A percentile compares a stretch with the other conserved stretches of the same genome.
phyloP scores from a whole-genome alignment of 768 basidiomycete genomes.

The Fomitopsis serialis region DNA sequence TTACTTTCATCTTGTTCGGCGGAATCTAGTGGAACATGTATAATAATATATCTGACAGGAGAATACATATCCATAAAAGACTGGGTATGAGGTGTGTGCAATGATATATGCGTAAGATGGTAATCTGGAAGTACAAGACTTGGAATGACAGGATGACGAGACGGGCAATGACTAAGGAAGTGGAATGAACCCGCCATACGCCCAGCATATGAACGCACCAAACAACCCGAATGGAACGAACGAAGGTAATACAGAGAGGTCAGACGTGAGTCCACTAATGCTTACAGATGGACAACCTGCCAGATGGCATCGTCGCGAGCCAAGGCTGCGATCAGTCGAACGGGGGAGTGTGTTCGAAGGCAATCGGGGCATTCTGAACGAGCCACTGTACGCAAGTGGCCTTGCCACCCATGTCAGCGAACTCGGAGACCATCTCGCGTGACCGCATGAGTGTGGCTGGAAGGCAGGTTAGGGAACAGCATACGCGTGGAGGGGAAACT shows the following conservation, averaged over 20 bases:
- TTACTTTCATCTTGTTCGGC: neutral
- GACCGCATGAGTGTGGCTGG: conserved; percentile 93
- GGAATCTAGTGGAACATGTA: neutral
- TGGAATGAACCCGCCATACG: neutral
- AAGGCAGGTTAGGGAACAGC: neutral
- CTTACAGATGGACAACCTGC: neutral
- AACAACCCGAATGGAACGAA: conserved; percentile 1
- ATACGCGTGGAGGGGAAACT: neutral
- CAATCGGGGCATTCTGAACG: conserved; percentile 74
- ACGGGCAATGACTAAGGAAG: neutral
- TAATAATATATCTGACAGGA: neutral
- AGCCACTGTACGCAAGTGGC: conserved; percentile 92
- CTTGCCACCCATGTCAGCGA: conserved; percentile 97
- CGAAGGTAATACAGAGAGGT: conserved; percentile 4
- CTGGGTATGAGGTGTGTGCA: conserved; percentile 1
- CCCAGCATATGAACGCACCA: neutral
- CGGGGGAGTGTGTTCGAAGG: conserved; percentile 31
- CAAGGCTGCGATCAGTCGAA: neutral
- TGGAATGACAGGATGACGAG: conserved; percentile 2
- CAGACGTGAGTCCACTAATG: neutral
- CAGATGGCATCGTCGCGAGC: neutral
- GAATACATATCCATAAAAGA: conserved; percentile 8
- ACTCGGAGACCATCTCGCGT: conserved; percentile 79
- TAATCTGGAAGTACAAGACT: conserved; percentile 2
- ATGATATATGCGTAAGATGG: conserved; percentile 1